Base-by-base conservation (phyloP, 176 grass and related monocot species). In the Oryza coarctata region DNA sequence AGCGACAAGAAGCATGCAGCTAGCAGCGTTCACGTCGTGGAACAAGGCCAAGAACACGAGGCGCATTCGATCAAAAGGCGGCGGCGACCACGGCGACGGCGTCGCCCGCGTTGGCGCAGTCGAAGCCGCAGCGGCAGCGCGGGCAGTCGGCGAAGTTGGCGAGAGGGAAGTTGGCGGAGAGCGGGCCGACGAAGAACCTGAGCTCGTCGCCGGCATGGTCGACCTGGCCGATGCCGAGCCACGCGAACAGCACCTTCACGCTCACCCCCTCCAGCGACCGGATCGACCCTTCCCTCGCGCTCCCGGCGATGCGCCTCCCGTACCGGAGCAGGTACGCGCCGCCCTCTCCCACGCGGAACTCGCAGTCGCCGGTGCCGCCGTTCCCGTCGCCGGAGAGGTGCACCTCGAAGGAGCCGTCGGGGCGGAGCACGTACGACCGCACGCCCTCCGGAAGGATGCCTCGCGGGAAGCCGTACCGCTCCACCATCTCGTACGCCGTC, bases 371-470 rank as follows among this genome's bases (percentile, higher is more conserved):
- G n/a, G n/a, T n/a, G 74, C 86, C 85, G n/a, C 35, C 35, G 35
- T 74, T 1, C 9, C 80, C 86, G 66, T 68, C 74, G 22, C 69
- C 76, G n/a, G 70, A 38, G 28, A 90, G 65, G 68, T 61, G 84
- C 27, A 92, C 87, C 82, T 90, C 90, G 31, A 95, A 95, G 74
- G 33, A 22, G 31, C 87, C 93, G 32, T 92, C 87, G 0, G 63
- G 30, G 1, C 35, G 20, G 73, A 90, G 82, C 28, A 32, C 7
- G 79, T 88, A 92, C 29, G 82, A 36, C 3, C n/a, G 7, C 78
- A 88, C 93, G n/a, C 92, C 92, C 69, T 88, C 74, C 10, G 89
- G 89, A 25, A 92, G 93, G 78, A 94, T 90, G 28, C 87, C 93
- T 0, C 39, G 47, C 11, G 93, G 93, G 82, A 95, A 90, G 79